phyloP scores from a whole-genome alignment of 805 yeast species.

The Ogataea haglerorum region DNA sequence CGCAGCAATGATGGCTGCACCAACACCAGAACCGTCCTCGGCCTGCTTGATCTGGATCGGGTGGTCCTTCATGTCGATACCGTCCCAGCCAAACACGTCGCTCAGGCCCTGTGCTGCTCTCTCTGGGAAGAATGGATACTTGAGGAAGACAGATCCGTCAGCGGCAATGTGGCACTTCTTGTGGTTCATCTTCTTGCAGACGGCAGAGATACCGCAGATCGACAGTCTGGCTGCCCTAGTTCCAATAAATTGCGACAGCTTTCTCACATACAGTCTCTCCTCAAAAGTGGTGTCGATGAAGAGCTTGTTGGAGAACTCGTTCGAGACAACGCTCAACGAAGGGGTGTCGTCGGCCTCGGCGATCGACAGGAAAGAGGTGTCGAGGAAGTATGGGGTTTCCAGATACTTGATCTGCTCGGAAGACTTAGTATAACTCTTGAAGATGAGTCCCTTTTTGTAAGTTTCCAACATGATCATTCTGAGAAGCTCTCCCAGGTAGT shows the following conservation, averaged over 20 bases:
- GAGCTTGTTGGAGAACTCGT: slow-evolving; percentile 58
- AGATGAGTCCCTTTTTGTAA: slow-evolving; percentile 60
- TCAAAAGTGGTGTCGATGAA: slow-evolving; percentile 65
- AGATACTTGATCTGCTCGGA: slow-evolving; percentile 62
- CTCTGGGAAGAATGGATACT: slow-evolving; percentile 90
- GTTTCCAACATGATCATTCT: slow-evolving; percentile 79
- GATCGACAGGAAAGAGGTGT: slow-evolving; percentile 83
- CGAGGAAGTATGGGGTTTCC: slow-evolving; percentile 68
- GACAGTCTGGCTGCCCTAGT: slow-evolving; percentile 92
- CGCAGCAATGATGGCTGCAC: slow-evolving; percentile 98
- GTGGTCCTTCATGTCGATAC: slow-evolving; percentile 45
- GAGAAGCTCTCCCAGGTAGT: slow-evolving; percentile 90
- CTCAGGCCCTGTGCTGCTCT: slow-evolving; percentile 90
- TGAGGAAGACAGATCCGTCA: slow-evolving; percentile 94
- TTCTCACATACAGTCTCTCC: slow-evolving; percentile 81
- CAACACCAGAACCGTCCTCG: slow-evolving; percentile 98
- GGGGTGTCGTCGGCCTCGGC: slow-evolving; percentile 90
- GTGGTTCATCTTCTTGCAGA: slow-evolving; percentile 83
- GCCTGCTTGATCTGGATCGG: slow-evolving; percentile 88
- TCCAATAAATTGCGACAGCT: slow-evolving; percentile 84
- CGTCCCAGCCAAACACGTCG: slow-evolving; percentile 86
- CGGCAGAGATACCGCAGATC: slow-evolving; percentile 95
- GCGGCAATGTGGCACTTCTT: slow-evolving; percentile 87
- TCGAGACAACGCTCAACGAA: slow-evolving; percentile 72
- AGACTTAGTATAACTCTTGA: slow-evolving; percentile 45